Base-by-base conservation (phyloP, 2,329 filamentous ascomycete species). In the Aspergillus niger region DNA sequence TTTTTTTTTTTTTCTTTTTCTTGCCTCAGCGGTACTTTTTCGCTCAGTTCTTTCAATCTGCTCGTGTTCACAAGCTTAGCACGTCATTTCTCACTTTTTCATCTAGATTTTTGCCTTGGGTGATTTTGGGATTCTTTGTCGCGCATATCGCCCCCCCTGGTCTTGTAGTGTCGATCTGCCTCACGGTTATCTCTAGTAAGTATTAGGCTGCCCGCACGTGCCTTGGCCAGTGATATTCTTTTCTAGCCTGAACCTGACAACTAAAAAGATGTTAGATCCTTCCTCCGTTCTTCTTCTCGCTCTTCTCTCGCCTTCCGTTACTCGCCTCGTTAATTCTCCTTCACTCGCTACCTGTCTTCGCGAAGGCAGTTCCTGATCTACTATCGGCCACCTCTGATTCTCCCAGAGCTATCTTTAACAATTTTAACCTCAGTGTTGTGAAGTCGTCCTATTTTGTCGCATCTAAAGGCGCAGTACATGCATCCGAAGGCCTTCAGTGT, bases 401-500 rank as follows among this genome's bases (percentile, higher is more conserved):
- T n/a, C 11, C 6, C 22, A 22, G 8, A 44, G 10, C 22, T 22
- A 24, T 44, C 10, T 5, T 44, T 44, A 44, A 44, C 20, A 5
- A 30, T 24, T 5, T 32, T 20, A 32, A 32, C 28, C 32, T 17
- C n/a, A 22, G 17, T 11, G 8, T 11, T 13, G 8, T 24, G 39
- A 47, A 24, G 20, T 22, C 17, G 15, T n/a, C n/a, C 20, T 15
- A 20, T 30, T 22, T n/a, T 11, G 57, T 51, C 20, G 38, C 10
- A 17, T 47, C 48, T 36, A 32, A 7, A 53, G 58, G 51, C 17
- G 64, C 59, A 67, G 64, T 76, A 72, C 73, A 77, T 77, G 74
- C 71, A 72, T 76, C 53, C 67, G 59, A 70, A 67, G 64, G 65
- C 66, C 60, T 60, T 62, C 57, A 66, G 57, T 52, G 65, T 63